These are phyloP conservation scores for Magnolia kwangsiensis DNA, from an alignment of 164 flowering plant genomes.

Conservation along the genomic window DNA sequence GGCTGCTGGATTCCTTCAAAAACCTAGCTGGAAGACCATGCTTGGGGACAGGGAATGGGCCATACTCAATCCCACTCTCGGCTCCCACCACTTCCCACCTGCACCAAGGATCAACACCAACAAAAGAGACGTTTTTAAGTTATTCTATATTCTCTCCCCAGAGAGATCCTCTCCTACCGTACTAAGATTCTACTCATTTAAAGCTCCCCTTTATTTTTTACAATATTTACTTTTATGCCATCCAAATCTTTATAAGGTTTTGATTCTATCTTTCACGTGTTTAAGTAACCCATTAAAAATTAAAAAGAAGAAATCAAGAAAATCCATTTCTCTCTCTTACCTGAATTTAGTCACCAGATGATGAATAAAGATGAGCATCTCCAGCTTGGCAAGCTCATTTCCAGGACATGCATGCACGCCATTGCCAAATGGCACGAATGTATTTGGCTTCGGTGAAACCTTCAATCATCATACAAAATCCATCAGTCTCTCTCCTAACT, in stretches of 20 bases:
- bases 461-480: slow-evolving; percentile 10
- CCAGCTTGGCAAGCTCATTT: slow-evolving; percentile 79
- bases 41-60: slow-evolving; percentile 79
- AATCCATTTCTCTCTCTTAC: slow-evolving; percentile 23
- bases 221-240: background rate
- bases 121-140: background rate
- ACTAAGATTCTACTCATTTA: background rate
- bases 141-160: background rate
- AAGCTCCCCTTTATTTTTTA: background rate
- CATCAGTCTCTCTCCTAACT: background rate
- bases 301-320: background rate
- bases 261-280: background rate
- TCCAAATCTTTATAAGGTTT: background rate
- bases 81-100: slow-evolving; percentile 79
- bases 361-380: slow-evolving; percentile 58
- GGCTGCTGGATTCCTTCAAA: slow-evolving; percentile 41
- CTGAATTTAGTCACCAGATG: slow-evolving; percentile 68
- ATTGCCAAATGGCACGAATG: slow-evolving; percentile 75
- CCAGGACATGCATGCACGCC: slow-evolving; percentile 86
- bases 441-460: slow-evolving; percentile 71
- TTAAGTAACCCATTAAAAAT: background rate
- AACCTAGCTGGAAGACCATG: slow-evolving; percentile 77
- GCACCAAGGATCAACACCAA: slow-evolving; percentile 16
- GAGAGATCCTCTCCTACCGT: background rate
- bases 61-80: slow-evolving; percentile 56